These are phyloP conservation scores for Thermomyces lanuginosus DNA, from an alignment of 2,329 filamentous ascomycete genomes.

Conservation along the genomic window DNA sequence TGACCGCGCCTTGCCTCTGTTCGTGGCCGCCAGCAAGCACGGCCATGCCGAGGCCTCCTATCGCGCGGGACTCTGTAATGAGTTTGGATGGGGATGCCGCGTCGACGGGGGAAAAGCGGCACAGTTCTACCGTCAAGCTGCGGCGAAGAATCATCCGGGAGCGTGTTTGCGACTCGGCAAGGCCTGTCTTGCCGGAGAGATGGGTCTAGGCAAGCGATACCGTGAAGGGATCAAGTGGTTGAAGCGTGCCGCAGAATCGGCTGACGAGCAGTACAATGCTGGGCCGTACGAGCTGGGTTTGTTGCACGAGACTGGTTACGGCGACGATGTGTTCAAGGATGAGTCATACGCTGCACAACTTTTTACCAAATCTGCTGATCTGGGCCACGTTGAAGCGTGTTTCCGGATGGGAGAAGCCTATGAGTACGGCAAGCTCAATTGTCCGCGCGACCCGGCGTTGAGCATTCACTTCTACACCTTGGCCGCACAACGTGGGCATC, in stretches of 20 bases:
- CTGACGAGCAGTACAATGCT: conserved; percentile 79
- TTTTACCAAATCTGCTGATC: conserved; percentile 82
- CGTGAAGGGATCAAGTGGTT: conserved; percentile 92
- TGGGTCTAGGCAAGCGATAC: conserved; percentile 69
- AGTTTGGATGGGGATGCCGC: conserved; percentile 92
- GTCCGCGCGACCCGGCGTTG: conserved; percentile 76
- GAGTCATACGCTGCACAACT: conserved; percentile 80
- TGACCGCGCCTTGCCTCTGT: conserved; percentile 79
- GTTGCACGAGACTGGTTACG: conserved; percentile 83
- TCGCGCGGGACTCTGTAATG: conserved; percentile 83
- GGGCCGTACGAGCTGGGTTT: conserved; percentile 82
- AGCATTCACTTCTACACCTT: conserved; percentile 96
- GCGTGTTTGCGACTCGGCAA: conserved; percentile 85
- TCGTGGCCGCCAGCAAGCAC: conserved; percentile 86
- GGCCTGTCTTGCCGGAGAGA: conserved; percentile 75
- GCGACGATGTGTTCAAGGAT: conserved; percentile 85
- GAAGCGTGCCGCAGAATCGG: conserved; percentile 77
- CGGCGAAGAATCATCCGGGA: conserved; percentile 86
- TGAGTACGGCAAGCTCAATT: conserved; percentile 75
- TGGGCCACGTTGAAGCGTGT: conserved; percentile 75
- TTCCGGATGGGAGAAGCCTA: conserved; percentile 91
- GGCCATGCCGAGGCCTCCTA: conserved; percentile 94
- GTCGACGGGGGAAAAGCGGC: conserved; percentile 83
- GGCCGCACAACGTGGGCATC: conserved; percentile 69
- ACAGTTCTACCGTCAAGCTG: conserved; percentile 78